Evolutionary conservation across 2,329 filamentous ascomycete species (phyloP), one percentile per base, ranked within the genome.

Genomic region (Pseudogymnoascus sp.): DNA sequence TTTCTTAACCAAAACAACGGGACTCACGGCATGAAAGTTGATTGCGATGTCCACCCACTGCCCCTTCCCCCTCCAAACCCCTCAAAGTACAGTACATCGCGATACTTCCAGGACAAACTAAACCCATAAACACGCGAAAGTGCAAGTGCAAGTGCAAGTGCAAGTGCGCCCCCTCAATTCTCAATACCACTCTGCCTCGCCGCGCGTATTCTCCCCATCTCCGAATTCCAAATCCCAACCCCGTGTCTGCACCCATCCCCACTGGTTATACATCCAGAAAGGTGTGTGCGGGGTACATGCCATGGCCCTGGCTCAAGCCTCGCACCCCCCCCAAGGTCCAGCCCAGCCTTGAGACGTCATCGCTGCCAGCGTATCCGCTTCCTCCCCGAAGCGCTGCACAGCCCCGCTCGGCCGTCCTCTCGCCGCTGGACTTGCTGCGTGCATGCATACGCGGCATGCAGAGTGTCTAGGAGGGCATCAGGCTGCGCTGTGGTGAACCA

Each of bases 1-100:
- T 53, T 53, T 53, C 44, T 53, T 53, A 53, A 53, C 44, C 44
- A 53, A 53, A 53, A 53, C 23, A 53, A 53, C 44, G 44, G 44
- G 44, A 53, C 23, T 53, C 44, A 17, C 44, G 23, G 23, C 23
- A 4, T 29, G 23, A 31, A 29, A 17, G 21, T 31, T 29, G 44
- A 31, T 53, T 53, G 44, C 21, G 44, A 50, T 50, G 44, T 29
- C 44, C 44, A 29, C 26, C 13, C 15, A 10, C 44, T 3, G 13
- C 44, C 44, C 15, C 17, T 13, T 23, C 19, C 23, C 15, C 23
- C 29, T n/a, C 44, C 15, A 26, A 26, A 23, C 23, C 15, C 46
- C 46, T 53, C 26, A 56, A 56, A 33, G 46, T 56, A 56, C n/a
- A 56, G 46, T 56, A 56, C 46, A 56, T 56, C 26, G 26, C 46